A percentile compares a stretch with the other conserved stretches of the same genome.
Evolutionary conservation across 176 grass and related monocot species (phyloP).

Genomic region (Cenchrus purpureus): DNA sequence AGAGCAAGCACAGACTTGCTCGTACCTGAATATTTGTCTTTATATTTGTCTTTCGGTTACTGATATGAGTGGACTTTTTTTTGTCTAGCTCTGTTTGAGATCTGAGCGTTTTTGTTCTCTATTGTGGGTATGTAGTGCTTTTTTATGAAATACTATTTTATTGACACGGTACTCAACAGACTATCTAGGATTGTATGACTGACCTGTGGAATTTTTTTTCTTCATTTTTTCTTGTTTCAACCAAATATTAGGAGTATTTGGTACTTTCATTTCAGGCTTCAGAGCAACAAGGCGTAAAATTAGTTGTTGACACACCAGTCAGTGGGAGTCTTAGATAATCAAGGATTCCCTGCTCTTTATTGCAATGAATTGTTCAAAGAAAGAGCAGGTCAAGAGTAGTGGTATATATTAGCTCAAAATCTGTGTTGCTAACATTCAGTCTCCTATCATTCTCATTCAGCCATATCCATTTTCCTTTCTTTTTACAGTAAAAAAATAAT

Average conservation of each 20-base stretch:
- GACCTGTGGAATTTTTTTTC: not conserved
- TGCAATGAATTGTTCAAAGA: constrained; percentile 14
- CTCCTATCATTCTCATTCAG: not conserved
- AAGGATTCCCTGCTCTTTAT: not conserved
- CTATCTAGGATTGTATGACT: not conserved
- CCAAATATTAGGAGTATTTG: constrained; percentile 27
- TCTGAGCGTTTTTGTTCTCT: not conserved
- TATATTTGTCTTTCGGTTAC: not conserved
- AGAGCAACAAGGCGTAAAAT: not conserved
- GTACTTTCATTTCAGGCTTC: constrained; percentile 13
- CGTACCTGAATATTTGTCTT: not conserved
- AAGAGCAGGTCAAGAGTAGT: constrained; percentile 12
- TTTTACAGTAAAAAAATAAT: constrained; percentile 2
- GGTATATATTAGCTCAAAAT: constrained; percentile 1
- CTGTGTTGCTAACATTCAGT: constrained; percentile 25
- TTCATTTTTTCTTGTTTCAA: not conserved
- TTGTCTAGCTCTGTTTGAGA: not conserved
- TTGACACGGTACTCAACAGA: not conserved
- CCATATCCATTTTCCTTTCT: constrained; percentile 22
- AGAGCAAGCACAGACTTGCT: constrained; percentile 1
- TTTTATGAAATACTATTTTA: constrained; percentile 15
- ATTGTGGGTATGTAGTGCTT: too few relatives aligned
- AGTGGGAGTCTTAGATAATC: not conserved
- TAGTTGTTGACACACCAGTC: constrained; percentile 10
- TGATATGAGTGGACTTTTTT: not conserved